These are phyloP conservation scores for Pleurostoma richardsiae DNA, from an alignment of 2,329 filamentous ascomycete genomes.

Conservation along the genomic window DNA sequence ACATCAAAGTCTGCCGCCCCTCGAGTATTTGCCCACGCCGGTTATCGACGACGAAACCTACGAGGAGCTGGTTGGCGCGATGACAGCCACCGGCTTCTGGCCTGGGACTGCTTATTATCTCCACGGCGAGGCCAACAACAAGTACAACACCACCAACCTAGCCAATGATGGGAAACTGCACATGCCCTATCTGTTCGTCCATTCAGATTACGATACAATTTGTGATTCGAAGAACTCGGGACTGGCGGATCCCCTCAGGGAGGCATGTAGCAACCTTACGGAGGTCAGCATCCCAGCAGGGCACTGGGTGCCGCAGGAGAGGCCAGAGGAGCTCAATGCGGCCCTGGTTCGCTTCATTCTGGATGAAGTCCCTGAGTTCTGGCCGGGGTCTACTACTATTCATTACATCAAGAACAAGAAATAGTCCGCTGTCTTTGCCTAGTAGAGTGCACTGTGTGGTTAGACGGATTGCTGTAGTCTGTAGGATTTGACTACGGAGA, in stretches of 20 bases:
- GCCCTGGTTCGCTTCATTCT: conserved; percentile 15
- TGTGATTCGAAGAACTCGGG: conserved; percentile 27
- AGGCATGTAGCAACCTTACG: conserved; percentile 29
- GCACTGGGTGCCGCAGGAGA: conserved; percentile 29
- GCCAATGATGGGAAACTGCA: conserved; percentile 24
- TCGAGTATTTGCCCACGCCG: background rate
- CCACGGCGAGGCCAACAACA: conserved; percentile 33
- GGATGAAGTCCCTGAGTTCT: too few species aligned
- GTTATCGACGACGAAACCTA: conserved; percentile 8
- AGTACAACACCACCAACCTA: conserved; percentile 21
- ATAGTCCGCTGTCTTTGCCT: too few species aligned
- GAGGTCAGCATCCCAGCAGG: conserved; percentile 24
- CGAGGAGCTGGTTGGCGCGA: conserved; percentile 17
- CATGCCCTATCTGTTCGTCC: conserved; percentile 25
- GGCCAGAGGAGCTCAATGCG: conserved; percentile 13
- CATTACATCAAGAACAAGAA: too few species aligned
- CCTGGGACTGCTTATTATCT: conserved; percentile 23
- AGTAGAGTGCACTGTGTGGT: too few species aligned
- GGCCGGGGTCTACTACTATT: too few species aligned
- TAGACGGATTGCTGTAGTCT: too few species aligned
- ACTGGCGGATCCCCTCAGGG: conserved; percentile 25
- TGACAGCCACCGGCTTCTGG: conserved; percentile 33
- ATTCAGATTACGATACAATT: conserved; percentile 29
- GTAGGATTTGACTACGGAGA: too few species aligned
- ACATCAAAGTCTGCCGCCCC: conserved; percentile 1